phyloP scores from a whole-genome alignment of 2,329 filamentous ascomycete species.

The Xylariaceae sp. region DNA sequence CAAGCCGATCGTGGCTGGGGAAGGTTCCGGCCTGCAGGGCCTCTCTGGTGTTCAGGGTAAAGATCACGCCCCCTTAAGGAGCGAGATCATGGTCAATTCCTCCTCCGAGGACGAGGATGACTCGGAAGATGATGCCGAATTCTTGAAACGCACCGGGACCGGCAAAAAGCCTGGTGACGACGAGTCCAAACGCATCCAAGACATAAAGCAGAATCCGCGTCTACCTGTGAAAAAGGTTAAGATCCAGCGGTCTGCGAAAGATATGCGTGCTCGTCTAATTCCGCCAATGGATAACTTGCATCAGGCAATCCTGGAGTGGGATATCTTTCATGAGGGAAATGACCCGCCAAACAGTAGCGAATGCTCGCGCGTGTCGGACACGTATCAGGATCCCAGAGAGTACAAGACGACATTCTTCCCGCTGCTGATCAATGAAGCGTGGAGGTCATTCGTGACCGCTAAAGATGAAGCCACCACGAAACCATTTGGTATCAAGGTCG shows the following conservation, averaged over 20 bases:
- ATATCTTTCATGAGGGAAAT: conserved; percentile 85
- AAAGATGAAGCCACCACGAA: conserved; percentile 79
- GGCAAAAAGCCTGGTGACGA: conserved; percentile 39
- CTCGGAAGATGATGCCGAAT: conserved; percentile 50
- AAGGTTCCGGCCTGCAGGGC: conserved; percentile 69
- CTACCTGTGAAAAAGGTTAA: conserved; percentile 80
- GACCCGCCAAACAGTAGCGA: conserved; percentile 71
- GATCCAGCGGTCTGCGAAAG: conserved; percentile 74
- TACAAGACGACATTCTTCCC: conserved; percentile 91
- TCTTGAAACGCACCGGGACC: conserved; percentile 39
- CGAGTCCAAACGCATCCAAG: conserved; percentile 39
- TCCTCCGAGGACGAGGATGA: conserved; percentile 68
- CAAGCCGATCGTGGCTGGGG: conserved; percentile 53
- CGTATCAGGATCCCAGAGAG: conserved; percentile 65
- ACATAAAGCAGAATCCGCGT: conserved; percentile 48
- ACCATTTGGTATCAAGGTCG: conserved; percentile 79
- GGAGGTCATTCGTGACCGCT: conserved; percentile 85
- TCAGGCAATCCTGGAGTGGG: conserved; percentile 82
- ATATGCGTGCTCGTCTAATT: conserved; percentile 86
- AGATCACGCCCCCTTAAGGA: conserved; percentile 65
- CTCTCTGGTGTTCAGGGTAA: conserved; percentile 66
- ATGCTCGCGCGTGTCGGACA: conserved; percentile 69
- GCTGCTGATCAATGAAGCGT: conserved; percentile 84
- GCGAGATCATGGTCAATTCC: conserved; percentile 85
- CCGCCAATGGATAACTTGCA: conserved; percentile 83